Evolutionary conservation across 2,329 filamentous ascomycete genomes (phyloP).

Genomic region (Aspergillaceae sp.): DNA sequence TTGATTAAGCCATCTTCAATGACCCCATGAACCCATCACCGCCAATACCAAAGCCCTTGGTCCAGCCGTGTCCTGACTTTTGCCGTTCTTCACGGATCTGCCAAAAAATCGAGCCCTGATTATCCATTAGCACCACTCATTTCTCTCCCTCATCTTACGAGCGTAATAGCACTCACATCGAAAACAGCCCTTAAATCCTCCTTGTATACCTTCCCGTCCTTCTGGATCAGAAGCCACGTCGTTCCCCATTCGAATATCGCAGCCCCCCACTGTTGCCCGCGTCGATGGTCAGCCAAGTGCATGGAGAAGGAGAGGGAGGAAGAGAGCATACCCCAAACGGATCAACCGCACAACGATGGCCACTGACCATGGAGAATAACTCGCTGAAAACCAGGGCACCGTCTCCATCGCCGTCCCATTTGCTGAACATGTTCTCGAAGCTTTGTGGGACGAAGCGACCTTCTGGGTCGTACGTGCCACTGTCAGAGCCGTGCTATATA

Average conservation of each 20-base stretch:
- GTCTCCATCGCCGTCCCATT: conserved; percentile 34
- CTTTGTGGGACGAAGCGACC: conserved; percentile 39
- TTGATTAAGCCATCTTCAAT: background rate
- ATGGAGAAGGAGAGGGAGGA: background rate
- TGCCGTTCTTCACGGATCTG: background rate
- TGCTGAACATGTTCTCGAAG: conserved; percentile 43
- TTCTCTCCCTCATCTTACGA: background rate
- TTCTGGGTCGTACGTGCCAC: conserved; percentile 37
- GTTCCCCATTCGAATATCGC: conserved; percentile 37
- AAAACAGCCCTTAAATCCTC: conserved; percentile 20
- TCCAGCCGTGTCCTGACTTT: background rate
- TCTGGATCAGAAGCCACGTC: conserved; percentile 23
- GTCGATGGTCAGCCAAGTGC: background rate
- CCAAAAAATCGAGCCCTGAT: conserved; percentile 1
- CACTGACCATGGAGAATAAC: conserved; percentile 30
- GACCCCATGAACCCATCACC: background rate
- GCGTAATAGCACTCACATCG: conserved; percentile 28
- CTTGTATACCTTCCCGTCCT: conserved; percentile 20
- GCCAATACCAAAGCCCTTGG: background rate
- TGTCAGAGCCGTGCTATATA: conserved; percentile 20
- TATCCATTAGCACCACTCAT: background rate
- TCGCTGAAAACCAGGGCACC: conserved; percentile 34
- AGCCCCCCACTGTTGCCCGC: conserved; percentile 28
- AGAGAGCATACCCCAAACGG: conserved; percentile 28
- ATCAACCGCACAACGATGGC: conserved; percentile 37